Conservation (phyloP, 495 filamentous ascomycete genomes). For the Cercophora sp. region DNA sequence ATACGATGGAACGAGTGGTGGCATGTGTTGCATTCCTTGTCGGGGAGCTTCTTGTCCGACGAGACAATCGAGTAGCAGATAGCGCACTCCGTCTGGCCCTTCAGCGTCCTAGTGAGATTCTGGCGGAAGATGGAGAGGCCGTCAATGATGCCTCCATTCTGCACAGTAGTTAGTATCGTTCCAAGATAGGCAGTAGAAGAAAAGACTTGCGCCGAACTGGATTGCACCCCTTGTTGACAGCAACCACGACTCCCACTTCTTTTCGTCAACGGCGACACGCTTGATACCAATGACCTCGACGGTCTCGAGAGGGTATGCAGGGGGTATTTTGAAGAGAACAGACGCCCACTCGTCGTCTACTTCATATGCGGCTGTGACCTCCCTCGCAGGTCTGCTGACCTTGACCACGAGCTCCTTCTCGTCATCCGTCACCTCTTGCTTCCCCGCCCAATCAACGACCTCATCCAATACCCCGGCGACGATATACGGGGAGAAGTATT, state of each 20-base stretch:
- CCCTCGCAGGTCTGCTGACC: conserved; percentile 61
- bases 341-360: conserved; percentile 82
- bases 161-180: conserved; percentile 8
- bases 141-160: conserved; percentile 78
- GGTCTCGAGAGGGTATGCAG: conserved; percentile 71
- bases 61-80: conserved; percentile 96
- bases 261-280: conserved; percentile 80
- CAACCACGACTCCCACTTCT: conserved; percentile 85
- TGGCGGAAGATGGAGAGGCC: conserved; percentile 76
- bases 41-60: conserved; percentile 79
- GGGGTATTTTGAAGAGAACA: conserved; percentile 73
- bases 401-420: conserved; percentile 70
- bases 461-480: conserved; percentile 66
- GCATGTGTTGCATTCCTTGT: conserved; percentile 88
- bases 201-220: conserved; percentile 66
- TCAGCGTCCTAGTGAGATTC: conserved; percentile 80
- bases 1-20: conserved; percentile 87
- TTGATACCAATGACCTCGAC: conserved; percentile 74
- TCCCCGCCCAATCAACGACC: conserved; percentile 66
- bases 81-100: conserved; percentile 91
- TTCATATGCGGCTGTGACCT: conserved; percentile 76
- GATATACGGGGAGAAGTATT: conserved; percentile 77
- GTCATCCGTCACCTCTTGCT: conserved; percentile 50
- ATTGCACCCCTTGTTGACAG: conserved; percentile 86
- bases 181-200: not conserved